Evolutionary conservation across 2,329 filamentous ascomycete species (phyloP).

Genomic region (Fusarium proliferatum): DNA sequence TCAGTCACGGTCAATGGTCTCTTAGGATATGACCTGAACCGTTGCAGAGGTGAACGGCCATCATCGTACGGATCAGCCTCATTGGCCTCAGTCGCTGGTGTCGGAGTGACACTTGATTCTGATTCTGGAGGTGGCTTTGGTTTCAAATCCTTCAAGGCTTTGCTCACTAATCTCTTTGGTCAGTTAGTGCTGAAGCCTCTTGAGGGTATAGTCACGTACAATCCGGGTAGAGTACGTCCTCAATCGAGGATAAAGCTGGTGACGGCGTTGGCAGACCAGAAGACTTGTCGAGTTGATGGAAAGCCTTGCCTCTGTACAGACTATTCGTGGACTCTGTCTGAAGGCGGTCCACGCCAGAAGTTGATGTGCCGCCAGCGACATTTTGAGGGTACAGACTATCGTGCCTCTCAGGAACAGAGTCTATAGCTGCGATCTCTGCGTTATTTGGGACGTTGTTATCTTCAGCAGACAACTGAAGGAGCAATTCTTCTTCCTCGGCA

Average conservation of each 20-base stretch:
- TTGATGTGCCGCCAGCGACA: slow-evolving; percentile 9
- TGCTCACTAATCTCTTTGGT: slow-evolving; percentile 73
- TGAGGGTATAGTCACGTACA: slow-evolving; percentile 55
- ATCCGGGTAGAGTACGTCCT: slow-evolving; percentile 61
- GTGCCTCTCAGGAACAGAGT: slow-evolving; percentile 39
- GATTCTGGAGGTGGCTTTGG: slow-evolving; percentile 22
- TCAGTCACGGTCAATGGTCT: slow-evolving; percentile 90
- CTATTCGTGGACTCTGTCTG: not conserved
- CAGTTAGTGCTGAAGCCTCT: slow-evolving; percentile 63
- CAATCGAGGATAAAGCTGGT: slow-evolving; percentile 14
- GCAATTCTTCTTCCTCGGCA: slow-evolving; percentile 57
- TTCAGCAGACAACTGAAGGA: slow-evolving; percentile 51
- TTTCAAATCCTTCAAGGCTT: slow-evolving; percentile 49
- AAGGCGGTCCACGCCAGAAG: slow-evolving; percentile 1
- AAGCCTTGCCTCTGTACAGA: slow-evolving; percentile 11
- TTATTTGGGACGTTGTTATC: slow-evolving; percentile 18
- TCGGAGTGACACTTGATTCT: slow-evolving; percentile 24
- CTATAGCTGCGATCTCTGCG: slow-evolving; percentile 29
- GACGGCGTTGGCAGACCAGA: slow-evolving; percentile 20
- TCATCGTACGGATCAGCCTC: slow-evolving; percentile 45
- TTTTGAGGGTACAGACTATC: slow-evolving; percentile 14
- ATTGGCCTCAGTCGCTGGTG: not conserved
- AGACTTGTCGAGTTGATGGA: not conserved
- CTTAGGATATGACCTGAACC: slow-evolving; percentile 80
- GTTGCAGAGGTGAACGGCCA: slow-evolving; percentile 71